Evolutionary conservation across 345 rosid genomes (phyloP), one percentile per base, ranked within the genome.

Genomic region (Syzygium aqueum): DNA sequence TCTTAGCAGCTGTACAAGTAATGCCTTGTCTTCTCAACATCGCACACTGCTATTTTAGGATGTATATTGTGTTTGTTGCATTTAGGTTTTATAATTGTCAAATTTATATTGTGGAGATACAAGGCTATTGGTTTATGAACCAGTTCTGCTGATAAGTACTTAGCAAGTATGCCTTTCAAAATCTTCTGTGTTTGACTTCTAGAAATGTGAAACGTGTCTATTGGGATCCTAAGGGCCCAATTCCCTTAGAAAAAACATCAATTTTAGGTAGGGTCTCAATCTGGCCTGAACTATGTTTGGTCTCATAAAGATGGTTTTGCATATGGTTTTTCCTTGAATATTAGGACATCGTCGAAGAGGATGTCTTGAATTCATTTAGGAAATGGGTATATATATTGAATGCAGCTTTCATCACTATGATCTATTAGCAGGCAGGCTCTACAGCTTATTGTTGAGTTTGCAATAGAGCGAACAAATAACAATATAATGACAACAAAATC

Each of bases 1-100:
- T 98, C 91, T 94, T 98, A 92, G 99, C 99, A 85, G 92, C 99
- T 85, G 87, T 98, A 89, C 99, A 98, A 92, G 99, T 97, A 95
- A 93, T 88, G 86, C 40, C 87, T 67, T 85, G 78, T 50, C 54
- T 87, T 92, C 89, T 88, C 85, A 87, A 86, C 86, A 85, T 73
- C 85, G 84, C 40, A 30, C 53, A 8, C 9, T 33, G 15, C 82
- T 73, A 19, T 40, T 73, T 73, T 73, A 73, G 37, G 37, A 61
- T 61, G 33, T 54, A 16, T 53, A 51, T 53, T 85, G 12, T 33
- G 23, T n/a, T 73, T 73, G 82, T 37, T 73, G 23, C 49, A 73
- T 37, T 73, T 73, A 33, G 46, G 4, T 73, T 10, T 73, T 37
- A 19, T 73, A 73, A 73, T 19, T 73, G 13, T 73, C 49, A 37